A percentile compares a stretch with the other conserved stretches of the same genome.
Evolutionary conservation across 192 early-diverging fungal genomes (phyloP).

Genomic region (Dissophora globulifera): DNA sequence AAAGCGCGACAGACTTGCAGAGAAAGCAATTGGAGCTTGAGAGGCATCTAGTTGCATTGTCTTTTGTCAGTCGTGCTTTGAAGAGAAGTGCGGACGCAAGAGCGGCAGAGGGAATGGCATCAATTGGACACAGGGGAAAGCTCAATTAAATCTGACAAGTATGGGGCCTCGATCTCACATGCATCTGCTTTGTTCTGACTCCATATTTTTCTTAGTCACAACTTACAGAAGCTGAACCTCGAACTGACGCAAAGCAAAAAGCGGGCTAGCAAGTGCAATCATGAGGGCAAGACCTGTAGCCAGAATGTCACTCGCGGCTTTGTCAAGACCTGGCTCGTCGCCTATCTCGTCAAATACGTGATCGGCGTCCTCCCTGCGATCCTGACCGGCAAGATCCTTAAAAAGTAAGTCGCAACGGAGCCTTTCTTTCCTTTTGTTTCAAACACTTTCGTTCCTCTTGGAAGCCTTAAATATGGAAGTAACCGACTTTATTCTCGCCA

Average conservation of each 20-base stretch:
- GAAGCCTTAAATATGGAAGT: no score
- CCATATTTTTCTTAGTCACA: constrained; percentile 41
- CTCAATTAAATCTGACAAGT: no score
- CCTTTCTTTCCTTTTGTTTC: no score
- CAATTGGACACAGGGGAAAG: no score
- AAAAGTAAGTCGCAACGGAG: constrained; percentile 52
- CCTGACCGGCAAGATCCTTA: constrained; percentile 64
- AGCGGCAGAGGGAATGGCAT: no score
- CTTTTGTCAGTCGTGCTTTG: not conserved
- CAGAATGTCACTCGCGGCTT: constrained; percentile 74
- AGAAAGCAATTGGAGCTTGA: no score
- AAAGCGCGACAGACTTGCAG: not conserved
- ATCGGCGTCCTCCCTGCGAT: constrained; percentile 65
- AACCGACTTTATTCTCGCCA: not conserved
- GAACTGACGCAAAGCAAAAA: constrained; percentile 46
- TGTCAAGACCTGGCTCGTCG: constrained; percentile 69
- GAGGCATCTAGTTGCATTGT: no score
- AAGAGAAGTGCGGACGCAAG: no score
- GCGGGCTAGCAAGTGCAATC: constrained; percentile 57
- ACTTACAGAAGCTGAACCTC: constrained; percentile 52
- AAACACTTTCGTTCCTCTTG: no score
- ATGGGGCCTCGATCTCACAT: not conserved
- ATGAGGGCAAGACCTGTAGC: constrained; percentile 69
- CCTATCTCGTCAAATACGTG: constrained; percentile 69
- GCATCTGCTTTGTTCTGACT: not conserved